Evolutionary conservation across 495 filamentous ascomycete genomes (phyloP).

Genomic region (Daldinia grandis): DNA sequence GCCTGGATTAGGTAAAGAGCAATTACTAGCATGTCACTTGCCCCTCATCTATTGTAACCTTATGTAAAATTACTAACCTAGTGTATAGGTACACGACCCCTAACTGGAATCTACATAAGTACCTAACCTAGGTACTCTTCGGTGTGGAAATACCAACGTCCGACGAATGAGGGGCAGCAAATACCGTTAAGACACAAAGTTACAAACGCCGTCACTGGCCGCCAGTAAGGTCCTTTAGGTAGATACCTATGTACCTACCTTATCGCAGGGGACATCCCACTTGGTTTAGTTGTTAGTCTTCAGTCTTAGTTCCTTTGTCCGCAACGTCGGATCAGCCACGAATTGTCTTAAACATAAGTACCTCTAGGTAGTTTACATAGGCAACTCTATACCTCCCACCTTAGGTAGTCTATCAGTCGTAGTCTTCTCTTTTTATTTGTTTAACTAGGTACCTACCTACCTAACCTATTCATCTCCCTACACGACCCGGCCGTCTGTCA

Average conservation of each 20-base stretch:
- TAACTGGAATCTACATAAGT: neutral
- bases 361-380: no score
- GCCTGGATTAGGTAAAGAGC: neutral
- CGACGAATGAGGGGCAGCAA: slow-evolving; percentile 15
- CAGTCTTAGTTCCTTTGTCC: neutral
- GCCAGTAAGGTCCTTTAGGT: no score
- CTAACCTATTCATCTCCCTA: no score
- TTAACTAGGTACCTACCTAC: no score
- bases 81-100: neutral
- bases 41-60: neutral
- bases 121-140: no score
- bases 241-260: no score
- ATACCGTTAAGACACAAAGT: neutral
- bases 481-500: neutral
- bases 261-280: slow-evolving; percentile 13
- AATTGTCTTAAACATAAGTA: neutral
- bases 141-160: slow-evolving; percentile 23
- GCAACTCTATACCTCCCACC: no score
- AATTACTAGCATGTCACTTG: neutral
- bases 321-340: neutral
- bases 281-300: neutral
- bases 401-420: neutral
- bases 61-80: neutral
- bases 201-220: neutral
- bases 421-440: neutral